Evolutionary conservation across 2,329 filamentous ascomycete genomes (phyloP).

Genomic region (Sporothrix inflata): DNA sequence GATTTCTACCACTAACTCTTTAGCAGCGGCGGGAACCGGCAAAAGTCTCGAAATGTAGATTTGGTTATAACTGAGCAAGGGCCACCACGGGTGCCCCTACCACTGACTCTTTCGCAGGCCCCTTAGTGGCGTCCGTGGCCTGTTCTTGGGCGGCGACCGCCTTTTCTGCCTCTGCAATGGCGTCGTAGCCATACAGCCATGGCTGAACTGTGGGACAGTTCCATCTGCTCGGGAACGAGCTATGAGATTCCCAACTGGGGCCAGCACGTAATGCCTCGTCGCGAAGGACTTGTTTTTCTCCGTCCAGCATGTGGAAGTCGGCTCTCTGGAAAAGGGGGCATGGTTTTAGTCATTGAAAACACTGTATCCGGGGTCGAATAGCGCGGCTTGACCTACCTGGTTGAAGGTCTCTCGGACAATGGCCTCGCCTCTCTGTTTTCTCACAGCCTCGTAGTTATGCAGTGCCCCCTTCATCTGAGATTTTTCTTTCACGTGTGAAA

Average conservation of each 20-base stretch:
- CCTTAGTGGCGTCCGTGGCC: no score
- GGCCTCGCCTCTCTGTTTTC: background rate
- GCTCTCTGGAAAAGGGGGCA: background rate
- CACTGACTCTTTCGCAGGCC: no score
- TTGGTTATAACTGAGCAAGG: no score
- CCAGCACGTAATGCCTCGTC: background rate
- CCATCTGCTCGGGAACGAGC: background rate
- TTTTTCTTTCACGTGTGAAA: background rate
- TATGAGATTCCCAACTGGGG: background rate
- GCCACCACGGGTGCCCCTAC: background rate
- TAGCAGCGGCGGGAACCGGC: no score
- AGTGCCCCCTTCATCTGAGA: background rate
- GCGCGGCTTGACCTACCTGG: background rate
- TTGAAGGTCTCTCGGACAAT: background rate
- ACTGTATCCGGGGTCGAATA: no score
- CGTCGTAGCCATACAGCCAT: background rate
- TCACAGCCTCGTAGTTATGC: background rate
- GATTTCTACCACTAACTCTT: no score
- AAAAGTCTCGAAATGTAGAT: no score
- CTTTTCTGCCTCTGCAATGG: background rate
- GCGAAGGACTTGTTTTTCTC: background rate
- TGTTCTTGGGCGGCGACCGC: background rate
- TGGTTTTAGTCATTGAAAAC: no score
- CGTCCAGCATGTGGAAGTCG: background rate
- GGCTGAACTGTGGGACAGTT: slow-evolving; percentile 3